These are phyloP conservation scores for Simmondsia chinensis DNA, from an alignment of 148 eudicot genomes.

Conservation along the genomic window DNA sequence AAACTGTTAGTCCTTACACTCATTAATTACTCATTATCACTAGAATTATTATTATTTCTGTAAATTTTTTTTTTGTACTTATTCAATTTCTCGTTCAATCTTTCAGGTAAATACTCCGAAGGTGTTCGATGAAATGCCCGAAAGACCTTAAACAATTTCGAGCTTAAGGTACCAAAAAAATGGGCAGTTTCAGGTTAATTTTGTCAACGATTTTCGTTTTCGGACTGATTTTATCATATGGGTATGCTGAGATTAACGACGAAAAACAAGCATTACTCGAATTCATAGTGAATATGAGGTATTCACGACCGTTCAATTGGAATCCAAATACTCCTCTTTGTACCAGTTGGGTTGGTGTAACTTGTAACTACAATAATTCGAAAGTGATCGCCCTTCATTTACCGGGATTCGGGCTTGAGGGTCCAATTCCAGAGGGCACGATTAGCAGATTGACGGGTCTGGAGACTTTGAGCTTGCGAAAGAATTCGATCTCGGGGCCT, in stretches of 20 bases:
- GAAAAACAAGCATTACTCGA: constrained; percentile 57
- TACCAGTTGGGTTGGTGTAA: constrained; percentile 47
- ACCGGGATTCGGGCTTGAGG: constrained; percentile 41
- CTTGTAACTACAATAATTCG: constrained; percentile 37
- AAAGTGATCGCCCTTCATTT: constrained; percentile 34
- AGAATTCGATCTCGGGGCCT: constrained; percentile 40
- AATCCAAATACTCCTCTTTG: constrained; percentile 33
- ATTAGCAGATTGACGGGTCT: constrained; percentile 38
- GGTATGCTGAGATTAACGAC: constrained; percentile 31
- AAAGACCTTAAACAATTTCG: too few relatives aligned
- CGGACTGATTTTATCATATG: constrained; percentile 12
- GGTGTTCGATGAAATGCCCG: too few relatives aligned
- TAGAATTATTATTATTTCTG: too few relatives aligned
- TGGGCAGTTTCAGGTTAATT: constrained; percentile 25
- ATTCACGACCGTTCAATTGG: constrained; percentile 43
- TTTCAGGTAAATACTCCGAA: too few relatives aligned
- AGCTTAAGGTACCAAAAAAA: too few relatives aligned
- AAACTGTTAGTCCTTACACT: too few relatives aligned
- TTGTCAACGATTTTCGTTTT: constrained; percentile 28
- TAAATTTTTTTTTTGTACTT: too few relatives aligned
- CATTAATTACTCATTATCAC: too few relatives aligned
- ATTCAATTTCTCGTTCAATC: too few relatives aligned
- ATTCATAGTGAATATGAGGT: constrained; percentile 18
- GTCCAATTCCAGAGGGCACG: constrained; percentile 38
- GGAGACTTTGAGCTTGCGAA: constrained; percentile 45